Base-by-base conservation (phyloP, 495 filamentous ascomycete genomes). In the Penicillium crystallinum region DNA sequence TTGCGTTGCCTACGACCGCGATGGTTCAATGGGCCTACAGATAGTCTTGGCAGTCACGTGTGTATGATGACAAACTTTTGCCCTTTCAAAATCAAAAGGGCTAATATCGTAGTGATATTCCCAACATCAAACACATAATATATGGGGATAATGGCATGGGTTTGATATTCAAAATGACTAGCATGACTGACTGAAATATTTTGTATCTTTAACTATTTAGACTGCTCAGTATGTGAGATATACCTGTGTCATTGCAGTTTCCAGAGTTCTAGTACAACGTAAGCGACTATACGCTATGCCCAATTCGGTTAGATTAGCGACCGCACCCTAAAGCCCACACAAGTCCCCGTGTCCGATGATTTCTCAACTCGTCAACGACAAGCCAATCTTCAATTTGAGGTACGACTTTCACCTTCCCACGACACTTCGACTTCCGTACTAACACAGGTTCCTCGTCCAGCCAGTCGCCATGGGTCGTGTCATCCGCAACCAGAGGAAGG, bases 401-500 rank as follows among this genome's bases (percentile, higher is more conserved):
- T 77, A 73, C 72, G 73, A 66, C 61, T 55, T 62, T 67, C 57
- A 67, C 65, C 62, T 62, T 62, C 44, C 56, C 63, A 58, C 60
- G 62, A 61, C 63, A 60, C 62, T 59, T 56, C 58, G 62, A 45
- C 56, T 49, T 52, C 30, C 57, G 70, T 68, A 75, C 70, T 74
- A 71, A 75, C 67, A 47, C 54, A 54, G 59, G 61, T 63, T 62
- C n/a, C 3, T 62, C 56, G 37, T 57, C 60, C 56, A 76, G 74
- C 74, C 61, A 76, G 72, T 74, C 73, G 73, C 70, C 67, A 85
- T 86, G 83, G 85, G 85, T 82, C 76, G 87, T 71, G 87, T 90
- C 64, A 97, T 97, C 76, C 87, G 89, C 76, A 95, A 95, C 79
- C 90, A 95, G 87, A 87, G 90, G 81, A 97, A 97, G 82, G 91